phyloP scores from a whole-genome alignment of 805 yeast species.

The Kregervanrija fluxuum region DNA sequence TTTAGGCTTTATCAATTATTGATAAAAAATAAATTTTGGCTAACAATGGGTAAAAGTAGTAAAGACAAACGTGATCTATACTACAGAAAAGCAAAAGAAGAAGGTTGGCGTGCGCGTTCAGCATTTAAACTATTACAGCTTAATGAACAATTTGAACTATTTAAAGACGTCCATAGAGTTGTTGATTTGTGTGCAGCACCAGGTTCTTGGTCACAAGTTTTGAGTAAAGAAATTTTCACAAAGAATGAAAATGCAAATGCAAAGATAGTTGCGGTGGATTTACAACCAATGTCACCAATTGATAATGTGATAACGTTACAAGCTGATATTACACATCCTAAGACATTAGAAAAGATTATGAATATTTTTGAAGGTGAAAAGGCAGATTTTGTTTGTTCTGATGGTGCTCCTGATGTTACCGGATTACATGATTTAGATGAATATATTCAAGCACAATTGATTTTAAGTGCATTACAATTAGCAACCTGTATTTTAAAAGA shows the following conservation, averaged over 20 bases:
- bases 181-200: conserved; percentile 99
- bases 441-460: conserved; percentile 91
- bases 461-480: conserved; percentile 82
- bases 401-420: conserved; percentile 98
- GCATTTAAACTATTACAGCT: conserved; percentile 90
- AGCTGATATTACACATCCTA: conserved; percentile 96
- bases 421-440: conserved; percentile 96
- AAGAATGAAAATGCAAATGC: conserved; percentile 23
- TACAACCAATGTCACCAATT: conserved; percentile 98
- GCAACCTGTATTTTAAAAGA: conserved; percentile 84
- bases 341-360: conserved; percentile 67
- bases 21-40: conserved; percentile 2
- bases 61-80: conserved; percentile 92
- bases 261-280: conserved; percentile 87
- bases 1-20: neutral
- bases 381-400: conserved; percentile 94
- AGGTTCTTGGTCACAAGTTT: conserved; percentile 97
- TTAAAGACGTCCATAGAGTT: conserved; percentile 68
- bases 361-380: conserved; percentile 83
- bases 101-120: conserved; percentile 96
- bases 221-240: conserved; percentile 57
- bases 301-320: conserved; percentile 83
- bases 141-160: conserved; percentile 81
- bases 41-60: conserved; percentile 82
- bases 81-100: conserved; percentile 91